phyloP scores from a whole-genome alignment of 805 yeast genomes.

The Barnettozyma siamensis region DNA sequence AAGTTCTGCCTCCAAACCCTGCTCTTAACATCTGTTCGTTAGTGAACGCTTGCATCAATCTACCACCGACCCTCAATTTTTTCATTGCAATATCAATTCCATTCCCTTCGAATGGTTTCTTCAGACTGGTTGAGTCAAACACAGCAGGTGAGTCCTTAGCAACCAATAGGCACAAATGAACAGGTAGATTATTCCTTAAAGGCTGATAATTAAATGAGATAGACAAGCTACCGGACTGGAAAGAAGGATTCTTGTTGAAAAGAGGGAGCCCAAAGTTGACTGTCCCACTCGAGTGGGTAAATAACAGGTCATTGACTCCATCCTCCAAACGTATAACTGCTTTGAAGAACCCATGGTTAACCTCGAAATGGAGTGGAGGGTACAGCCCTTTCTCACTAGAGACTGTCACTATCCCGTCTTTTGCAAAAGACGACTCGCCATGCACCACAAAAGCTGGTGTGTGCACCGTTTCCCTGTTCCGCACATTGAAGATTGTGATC shows the following conservation, averaged over 20 bases:
- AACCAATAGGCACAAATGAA: slow-evolving; percentile 73
- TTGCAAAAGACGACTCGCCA: slow-evolving; percentile 33
- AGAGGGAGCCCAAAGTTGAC: slow-evolving; percentile 30
- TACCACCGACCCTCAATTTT: slow-evolving; percentile 74
- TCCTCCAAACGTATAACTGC: slow-evolving; percentile 65
- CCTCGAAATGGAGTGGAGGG: slow-evolving; percentile 69
- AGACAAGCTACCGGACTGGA: slow-evolving; percentile 8
- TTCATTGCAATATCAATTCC: slow-evolving; percentile 62
- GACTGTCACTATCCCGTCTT: slow-evolving; percentile 36
- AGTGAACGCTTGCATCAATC: slow-evolving; percentile 88
- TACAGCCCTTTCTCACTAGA: slow-evolving; percentile 34
- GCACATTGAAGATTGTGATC: slow-evolving; percentile 28
- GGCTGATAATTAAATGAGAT: slow-evolving; percentile 47
- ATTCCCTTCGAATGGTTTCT: slow-evolving; percentile 49
- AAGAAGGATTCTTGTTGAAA: slow-evolving; percentile 3
- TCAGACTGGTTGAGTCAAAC: slow-evolving; percentile 64
- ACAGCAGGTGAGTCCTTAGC: slow-evolving; percentile 68
- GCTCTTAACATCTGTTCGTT: slow-evolving; percentile 79
- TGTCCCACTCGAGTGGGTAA: slow-evolving; percentile 40
- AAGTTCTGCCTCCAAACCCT: slow-evolving; percentile 75
- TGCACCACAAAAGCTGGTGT: slow-evolving; percentile 46
- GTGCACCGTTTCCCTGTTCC: slow-evolving; percentile 32
- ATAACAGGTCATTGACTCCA: slow-evolving; percentile 54
- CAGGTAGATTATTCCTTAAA: slow-evolving; percentile 57
- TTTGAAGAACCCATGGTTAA: slow-evolving; percentile 67